These are phyloP conservation scores for Mycogone perniciosa DNA, from an alignment of 2,329 filamentous ascomycete genomes.

Conservation along the genomic window DNA sequence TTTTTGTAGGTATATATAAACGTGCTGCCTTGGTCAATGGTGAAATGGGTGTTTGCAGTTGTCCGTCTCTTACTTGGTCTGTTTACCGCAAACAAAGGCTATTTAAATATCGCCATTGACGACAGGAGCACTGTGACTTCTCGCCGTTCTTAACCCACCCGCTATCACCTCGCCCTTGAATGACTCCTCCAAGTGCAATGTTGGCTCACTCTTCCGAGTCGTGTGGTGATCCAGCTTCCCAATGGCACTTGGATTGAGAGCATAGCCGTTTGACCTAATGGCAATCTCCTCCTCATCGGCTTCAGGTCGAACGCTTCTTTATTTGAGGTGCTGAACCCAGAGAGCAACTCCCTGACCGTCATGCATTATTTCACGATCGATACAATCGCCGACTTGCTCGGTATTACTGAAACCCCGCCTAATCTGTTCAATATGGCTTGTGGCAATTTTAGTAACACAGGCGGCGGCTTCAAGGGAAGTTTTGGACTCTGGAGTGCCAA, in stretches of 20 bases:
- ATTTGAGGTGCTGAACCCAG: slow-evolving; percentile 3
- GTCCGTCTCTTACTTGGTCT: no score
- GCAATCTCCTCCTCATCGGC: slow-evolving; percentile 10
- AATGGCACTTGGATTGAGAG: slow-evolving; percentile 12
- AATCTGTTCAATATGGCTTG: slow-evolving; percentile 3
- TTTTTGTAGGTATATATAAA: no score
- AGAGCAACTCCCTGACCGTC: not conserved
- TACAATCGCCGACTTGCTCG: not conserved
- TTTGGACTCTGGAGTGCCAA: slow-evolving; percentile 6
- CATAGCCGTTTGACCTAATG: slow-evolving; percentile 13
- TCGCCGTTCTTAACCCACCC: no score
- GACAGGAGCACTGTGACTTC: no score
- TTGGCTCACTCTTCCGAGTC: no score
- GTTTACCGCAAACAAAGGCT: no score
- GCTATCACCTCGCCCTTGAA: no score
- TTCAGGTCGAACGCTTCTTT: slow-evolving; percentile 9
- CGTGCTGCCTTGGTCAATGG: no score
- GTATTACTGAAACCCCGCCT: slow-evolving; percentile 3
- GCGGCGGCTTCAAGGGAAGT: not conserved
- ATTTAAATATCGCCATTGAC: no score
- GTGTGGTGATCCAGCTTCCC: no score
- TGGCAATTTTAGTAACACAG: slow-evolving; percentile 3
- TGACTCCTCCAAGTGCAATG: no score
- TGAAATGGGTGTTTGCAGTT: no score
- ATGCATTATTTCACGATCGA: slow-evolving; percentile 5